Conservation (phyloP, 257 asterid genomes). For the Jacaranda copaia region DNA sequence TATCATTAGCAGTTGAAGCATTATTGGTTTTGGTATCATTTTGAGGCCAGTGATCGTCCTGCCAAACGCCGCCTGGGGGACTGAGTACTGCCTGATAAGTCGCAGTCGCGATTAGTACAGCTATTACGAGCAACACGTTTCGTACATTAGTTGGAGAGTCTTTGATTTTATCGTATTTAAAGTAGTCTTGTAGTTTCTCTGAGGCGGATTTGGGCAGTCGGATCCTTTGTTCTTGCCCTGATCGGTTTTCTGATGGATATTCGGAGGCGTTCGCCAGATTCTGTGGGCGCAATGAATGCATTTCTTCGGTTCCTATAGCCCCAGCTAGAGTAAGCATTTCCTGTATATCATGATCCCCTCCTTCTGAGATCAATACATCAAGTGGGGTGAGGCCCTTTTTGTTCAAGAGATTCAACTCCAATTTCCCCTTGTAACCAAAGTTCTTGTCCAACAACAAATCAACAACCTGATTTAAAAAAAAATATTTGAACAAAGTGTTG, state of each 20-base stretch:
- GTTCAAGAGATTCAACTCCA: conserved; percentile 54
- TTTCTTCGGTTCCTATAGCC: not conserved
- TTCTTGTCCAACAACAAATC: conserved; percentile 48
- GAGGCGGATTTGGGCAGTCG: conserved; percentile 26
- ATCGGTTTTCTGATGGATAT: not conserved
- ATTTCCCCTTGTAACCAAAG: conserved; percentile 21
- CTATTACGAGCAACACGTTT: conserved; percentile 47
- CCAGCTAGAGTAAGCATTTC: conserved; percentile 49
- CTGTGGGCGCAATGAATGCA: not conserved
- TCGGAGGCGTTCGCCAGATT: not conserved
- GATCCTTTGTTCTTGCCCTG: not conserved
- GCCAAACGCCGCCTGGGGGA: conserved; percentile 77
- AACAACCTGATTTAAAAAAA: conserved; percentile 47
- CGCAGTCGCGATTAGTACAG: conserved; percentile 53
- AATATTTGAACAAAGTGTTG: not conserved
- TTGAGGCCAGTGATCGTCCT: conserved; percentile 38
- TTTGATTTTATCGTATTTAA: conserved; percentile 36
- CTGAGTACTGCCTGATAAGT: conserved; percentile 64
- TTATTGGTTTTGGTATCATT: not conserved
- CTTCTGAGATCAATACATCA: conserved; percentile 45
- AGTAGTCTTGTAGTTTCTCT: conserved; percentile 38
- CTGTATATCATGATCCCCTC: conserved; percentile 53
- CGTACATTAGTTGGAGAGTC: conserved; percentile 52
- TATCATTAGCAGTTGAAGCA: too few relatives aligned
- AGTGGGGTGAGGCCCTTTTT: conserved; percentile 54